Conservation (phyloP, 2,329 filamentous ascomycete genomes). For the Camillea tinctor region DNA sequence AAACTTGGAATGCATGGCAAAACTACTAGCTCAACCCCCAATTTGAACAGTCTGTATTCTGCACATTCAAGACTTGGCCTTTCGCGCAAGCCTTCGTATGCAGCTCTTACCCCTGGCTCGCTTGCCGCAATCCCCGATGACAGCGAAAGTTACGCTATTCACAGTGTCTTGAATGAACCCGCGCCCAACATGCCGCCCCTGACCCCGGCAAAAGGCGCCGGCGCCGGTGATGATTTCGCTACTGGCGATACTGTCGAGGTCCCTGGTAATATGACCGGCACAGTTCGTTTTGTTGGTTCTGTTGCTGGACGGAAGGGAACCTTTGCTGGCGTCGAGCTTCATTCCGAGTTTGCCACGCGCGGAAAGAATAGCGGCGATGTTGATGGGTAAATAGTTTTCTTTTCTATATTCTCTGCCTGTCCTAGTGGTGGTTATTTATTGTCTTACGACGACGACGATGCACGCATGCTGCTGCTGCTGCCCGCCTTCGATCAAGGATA, state of each 20-base stretch:
- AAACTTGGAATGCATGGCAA: slow-evolving; percentile 41
- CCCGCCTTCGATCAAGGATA: no score
- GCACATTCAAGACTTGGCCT: slow-evolving; percentile 51
- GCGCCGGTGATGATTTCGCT: slow-evolving; percentile 54
- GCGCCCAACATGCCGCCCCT: slow-evolving; percentile 49
- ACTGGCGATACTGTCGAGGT: slow-evolving; percentile 88
- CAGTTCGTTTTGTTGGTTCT: slow-evolving; percentile 81
- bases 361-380: slow-evolving; percentile 98
- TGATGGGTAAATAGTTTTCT: slow-evolving; percentile 66
- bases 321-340: slow-evolving; percentile 91
- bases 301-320: slow-evolving; percentile 87
- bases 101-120: slow-evolving; percentile 63
- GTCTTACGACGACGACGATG: no score
- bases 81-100: slow-evolving; percentile 69
- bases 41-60: slow-evolving; percentile 53
- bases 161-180: slow-evolving; percentile 49
- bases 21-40: slow-evolving; percentile 56
- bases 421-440: neutral
- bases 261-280: slow-evolving; percentile 88
- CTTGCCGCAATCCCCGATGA: slow-evolving; percentile 67
- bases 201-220: slow-evolving; percentile 50
- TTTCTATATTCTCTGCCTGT: slow-evolving; percentile 11
- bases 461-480: no score
- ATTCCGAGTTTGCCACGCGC: slow-evolving; percentile 72
- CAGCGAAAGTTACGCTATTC: slow-evolving; percentile 60